Conservation (phyloP, 345 rosid species). For the Populus ilicifolia region DNA sequence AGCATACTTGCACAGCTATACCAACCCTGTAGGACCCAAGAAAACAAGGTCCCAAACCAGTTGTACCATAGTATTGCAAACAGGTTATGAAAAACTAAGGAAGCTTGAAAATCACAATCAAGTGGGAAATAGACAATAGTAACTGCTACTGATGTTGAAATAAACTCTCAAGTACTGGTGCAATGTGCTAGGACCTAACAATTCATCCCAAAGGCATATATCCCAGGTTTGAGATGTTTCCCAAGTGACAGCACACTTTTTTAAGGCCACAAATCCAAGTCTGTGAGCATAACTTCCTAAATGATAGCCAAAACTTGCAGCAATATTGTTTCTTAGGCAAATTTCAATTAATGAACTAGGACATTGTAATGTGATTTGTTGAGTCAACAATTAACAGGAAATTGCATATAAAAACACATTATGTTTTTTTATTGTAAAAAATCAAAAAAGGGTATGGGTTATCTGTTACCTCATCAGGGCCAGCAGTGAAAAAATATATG, state of each 20-base stretch:
- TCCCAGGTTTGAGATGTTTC: background rate
- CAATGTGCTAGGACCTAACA: no score
- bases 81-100: background rate
- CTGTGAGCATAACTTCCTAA: background rate
- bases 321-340: background rate
- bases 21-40: no score
- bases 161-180: no score
- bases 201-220: background rate
- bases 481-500: slow-evolving; percentile 96
- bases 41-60: background rate
- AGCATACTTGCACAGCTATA: no score
- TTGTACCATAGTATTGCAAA: background rate
- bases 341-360: no score
- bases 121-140: background rate
- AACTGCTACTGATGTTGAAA: background rate
- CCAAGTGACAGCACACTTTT: background rate
- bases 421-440: background rate
- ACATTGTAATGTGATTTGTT: no score
- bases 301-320: background rate
- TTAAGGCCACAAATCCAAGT: background rate
- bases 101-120: background rate
- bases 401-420: no score
- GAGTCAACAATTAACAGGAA: no score
- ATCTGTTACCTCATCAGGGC: slow-evolving; percentile 81
- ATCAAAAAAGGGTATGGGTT: background rate